These are phyloP conservation scores for Pyracantha coccinea DNA, from an alignment of 331 rosid genomes.

Conservation along the genomic window DNA sequence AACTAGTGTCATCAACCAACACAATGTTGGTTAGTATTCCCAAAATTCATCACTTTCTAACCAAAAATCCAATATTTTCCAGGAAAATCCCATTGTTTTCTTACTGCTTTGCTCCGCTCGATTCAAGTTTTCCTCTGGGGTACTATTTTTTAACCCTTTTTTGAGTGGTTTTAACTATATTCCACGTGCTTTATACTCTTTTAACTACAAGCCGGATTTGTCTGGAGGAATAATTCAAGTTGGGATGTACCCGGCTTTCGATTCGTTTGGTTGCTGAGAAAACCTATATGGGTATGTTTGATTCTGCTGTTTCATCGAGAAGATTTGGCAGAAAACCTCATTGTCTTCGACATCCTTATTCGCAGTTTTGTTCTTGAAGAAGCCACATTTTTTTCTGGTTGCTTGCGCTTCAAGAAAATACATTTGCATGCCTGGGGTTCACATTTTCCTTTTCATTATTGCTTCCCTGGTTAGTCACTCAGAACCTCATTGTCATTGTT, in stretches of 20 bases:
- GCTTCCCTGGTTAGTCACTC: background rate
- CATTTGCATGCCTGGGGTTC: background rate
- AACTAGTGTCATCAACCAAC: background rate
- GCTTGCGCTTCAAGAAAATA: background rate
- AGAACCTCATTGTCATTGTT: background rate
- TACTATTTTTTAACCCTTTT: background rate
- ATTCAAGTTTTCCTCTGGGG: background rate
- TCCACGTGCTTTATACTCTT: background rate
- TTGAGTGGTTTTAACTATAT: background rate
- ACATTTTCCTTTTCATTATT: background rate
- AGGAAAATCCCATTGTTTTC: background rate
- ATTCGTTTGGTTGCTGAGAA: background rate
- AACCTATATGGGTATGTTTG: background rate
- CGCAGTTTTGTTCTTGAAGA: background rate
- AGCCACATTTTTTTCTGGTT: background rate
- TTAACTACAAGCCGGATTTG: background rate
- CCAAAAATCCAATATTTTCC: background rate
- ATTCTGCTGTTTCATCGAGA: background rate
- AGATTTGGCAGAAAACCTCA: background rate
- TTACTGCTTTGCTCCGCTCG: background rate
- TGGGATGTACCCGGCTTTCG: background rate
- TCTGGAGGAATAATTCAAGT: background rate
- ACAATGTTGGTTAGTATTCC: background rate
- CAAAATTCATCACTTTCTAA: background rate
- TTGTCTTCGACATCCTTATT: background rate